Evolutionary conservation across 106 monocot species (phyloP).

Genomic region (Dendrobium huoshanense): DNA sequence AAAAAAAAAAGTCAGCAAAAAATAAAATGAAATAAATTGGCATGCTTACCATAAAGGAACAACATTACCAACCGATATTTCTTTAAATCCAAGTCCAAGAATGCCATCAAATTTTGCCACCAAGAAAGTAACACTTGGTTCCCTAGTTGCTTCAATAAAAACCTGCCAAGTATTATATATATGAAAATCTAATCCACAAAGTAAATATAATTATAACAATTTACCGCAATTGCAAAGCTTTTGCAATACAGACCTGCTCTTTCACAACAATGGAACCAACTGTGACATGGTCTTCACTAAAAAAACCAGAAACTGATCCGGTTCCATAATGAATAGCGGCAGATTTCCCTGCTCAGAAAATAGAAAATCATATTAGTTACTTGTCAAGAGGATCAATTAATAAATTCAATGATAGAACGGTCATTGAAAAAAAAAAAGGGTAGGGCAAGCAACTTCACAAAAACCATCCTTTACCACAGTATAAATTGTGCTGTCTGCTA

Average conservation of each 20-base stretch:
- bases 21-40: not conserved
- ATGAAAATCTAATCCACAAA: not conserved
- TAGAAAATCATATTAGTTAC: not conserved
- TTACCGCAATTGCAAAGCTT: not conserved
- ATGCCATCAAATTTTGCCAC: slow-evolving; percentile 65
- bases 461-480: too few relatives aligned
- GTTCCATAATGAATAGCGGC: slow-evolving; percentile 83
- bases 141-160: slow-evolving; percentile 62
- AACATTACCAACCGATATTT: slow-evolving; percentile 53
- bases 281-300: slow-evolving; percentile 63
- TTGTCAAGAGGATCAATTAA: not conserved
- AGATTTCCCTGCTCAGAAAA: slow-evolving; percentile 44
- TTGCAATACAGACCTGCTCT: slow-evolving; percentile 46
- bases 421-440: not conserved
- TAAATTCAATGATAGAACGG: not conserved
- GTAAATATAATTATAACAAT: not conserved
- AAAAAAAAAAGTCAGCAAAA: not conserved
- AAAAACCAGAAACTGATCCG: slow-evolving; percentile 73
- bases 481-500: too few relatives aligned
- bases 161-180: slow-evolving; percentile 12
- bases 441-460: not conserved
- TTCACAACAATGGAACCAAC: slow-evolving; percentile 71
- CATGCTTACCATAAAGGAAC: slow-evolving; percentile 47
- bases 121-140: slow-evolving; percentile 53
- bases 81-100: slow-evolving; percentile 58